These are phyloP conservation scores for Peronospora farinosa DNA, from an alignment of 352 stramenopile genomes.

Conservation along the genomic window DNA sequence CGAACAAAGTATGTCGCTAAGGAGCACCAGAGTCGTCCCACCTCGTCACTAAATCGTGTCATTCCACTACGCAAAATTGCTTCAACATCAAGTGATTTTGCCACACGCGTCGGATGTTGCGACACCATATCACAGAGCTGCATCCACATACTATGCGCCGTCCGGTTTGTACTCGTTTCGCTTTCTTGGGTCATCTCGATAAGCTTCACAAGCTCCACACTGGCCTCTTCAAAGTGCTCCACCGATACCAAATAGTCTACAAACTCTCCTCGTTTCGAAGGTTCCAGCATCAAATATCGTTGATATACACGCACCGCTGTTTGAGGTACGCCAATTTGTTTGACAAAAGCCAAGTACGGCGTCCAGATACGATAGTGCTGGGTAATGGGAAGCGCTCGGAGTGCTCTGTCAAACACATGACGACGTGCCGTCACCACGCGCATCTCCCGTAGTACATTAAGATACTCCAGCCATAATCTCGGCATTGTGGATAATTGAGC, in stretches of 20 bases:
- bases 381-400: conserved; percentile 94
- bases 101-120: conserved; percentile 89
- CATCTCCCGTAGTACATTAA: conserved; percentile 68
- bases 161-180: conserved; percentile 37
- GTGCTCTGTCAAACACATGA: conserved; percentile 91
- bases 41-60: conserved; percentile 91
- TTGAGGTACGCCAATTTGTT: conserved; percentile 60
- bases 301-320: conserved; percentile 84
- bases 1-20: conserved; percentile 97
- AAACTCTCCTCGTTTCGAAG: conserved; percentile 60
- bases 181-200: conserved; percentile 58
- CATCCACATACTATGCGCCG: conserved; percentile 95
- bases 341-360: conserved; percentile 88
- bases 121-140: conserved; percentile 94
- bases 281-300: conserved; percentile 84
- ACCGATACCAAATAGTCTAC: conserved; percentile 73
- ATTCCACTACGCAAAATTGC: conserved; percentile 93
- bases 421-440: conserved; percentile 74
- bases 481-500: conserved; percentile 94
- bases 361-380: conserved; percentile 97
- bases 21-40: conserved; percentile 95
- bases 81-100: conserved; percentile 90
- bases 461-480: conserved; percentile 92
- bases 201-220: conserved; percentile 71
- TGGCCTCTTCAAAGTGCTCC: conserved; percentile 75